phyloP scores from a whole-genome alignment of 2,329 filamentous ascomycete genomes.

The Fusarium guadeloupense region DNA sequence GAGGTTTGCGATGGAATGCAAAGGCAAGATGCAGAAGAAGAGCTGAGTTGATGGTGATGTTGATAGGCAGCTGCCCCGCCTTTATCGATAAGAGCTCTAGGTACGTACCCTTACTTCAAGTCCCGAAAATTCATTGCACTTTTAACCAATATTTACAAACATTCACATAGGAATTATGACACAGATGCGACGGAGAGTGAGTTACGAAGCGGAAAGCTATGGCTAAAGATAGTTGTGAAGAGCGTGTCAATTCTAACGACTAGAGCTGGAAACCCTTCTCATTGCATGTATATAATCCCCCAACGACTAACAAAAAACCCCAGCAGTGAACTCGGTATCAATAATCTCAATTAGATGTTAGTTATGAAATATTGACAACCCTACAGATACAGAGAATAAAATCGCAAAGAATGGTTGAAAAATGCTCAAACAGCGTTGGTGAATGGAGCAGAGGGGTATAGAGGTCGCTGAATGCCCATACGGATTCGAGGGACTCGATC shows the following conservation, averaged over 20 bases:
- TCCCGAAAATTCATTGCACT: no score
- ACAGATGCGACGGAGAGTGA: no score
- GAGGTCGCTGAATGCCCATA: conserved; percentile 38
- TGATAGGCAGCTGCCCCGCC: conserved; percentile 40
- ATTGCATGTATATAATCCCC: no score
- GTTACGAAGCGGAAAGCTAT: no score
- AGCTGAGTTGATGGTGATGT: conserved; percentile 22
- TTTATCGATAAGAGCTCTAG: conserved; percentile 44
- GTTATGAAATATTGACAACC: not conserved
- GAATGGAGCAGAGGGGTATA: conserved; percentile 30
- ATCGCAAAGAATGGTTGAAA: not conserved
- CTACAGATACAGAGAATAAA: no score
- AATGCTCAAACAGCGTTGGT: conserved; percentile 16
- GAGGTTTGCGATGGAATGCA: conserved; percentile 12
- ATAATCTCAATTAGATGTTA: not conserved
- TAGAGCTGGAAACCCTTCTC: no score
- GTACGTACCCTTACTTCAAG: no score
- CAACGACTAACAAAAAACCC: no score
- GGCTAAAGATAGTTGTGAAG: no score
- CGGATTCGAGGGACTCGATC: conserved; percentile 39
- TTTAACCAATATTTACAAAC: not conserved
- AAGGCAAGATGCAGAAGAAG: conserved; percentile 24
- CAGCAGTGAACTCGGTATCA: no score
- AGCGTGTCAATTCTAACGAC: no score
- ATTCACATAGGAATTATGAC: no score